A percentile compares a stretch with the other conserved stretches of the same genome.
phyloP scores from a whole-genome alignment of 352 stramenopile species.

The Globisporangium parvum region DNA sequence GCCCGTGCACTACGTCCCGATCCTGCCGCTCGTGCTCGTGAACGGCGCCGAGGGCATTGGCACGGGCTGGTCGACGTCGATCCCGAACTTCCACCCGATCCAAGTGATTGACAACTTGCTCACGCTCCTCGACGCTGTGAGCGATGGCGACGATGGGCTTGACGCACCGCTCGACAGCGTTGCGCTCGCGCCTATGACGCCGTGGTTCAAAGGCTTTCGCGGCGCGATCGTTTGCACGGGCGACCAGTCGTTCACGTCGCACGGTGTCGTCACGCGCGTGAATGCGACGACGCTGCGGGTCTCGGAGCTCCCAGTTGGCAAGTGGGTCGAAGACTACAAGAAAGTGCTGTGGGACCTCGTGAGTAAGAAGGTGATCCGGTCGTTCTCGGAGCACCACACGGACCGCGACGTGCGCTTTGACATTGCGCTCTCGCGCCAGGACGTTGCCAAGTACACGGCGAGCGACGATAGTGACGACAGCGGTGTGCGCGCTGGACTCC shows the following conservation, averaged over 20 bases:
- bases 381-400: conserved; percentile 97
- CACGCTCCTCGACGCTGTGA: conserved; percentile 65
- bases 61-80: conserved; percentile 95
- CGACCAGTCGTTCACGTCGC: conserved; percentile 67
- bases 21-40: conserved; percentile 94
- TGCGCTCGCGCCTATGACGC: conserved; percentile 75
- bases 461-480: conserved; percentile 17
- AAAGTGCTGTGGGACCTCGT: conserved; percentile 92
- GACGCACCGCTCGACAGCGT: conserved; percentile 25
- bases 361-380: conserved; percentile 73
- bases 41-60: conserved; percentile 99
- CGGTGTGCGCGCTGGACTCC: conserved; percentile 39
- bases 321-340: conserved; percentile 99
- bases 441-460: conserved; percentile 70
- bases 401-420: conserved; percentile 87
- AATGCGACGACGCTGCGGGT: conserved; percentile 95
- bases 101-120: conserved; percentile 96
- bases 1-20: conserved; percentile 96
- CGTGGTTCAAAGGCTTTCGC: conserved; percentile 95
- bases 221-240: conserved; percentile 82
- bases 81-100: conserved; percentile 95
- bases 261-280: conserved; percentile 60
- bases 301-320: conserved; percentile 94
- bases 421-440: conserved; percentile 61
- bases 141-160: conserved; percentile 41